Percentiles rank a stretch among this genome's conserved stretches.
Evolutionary conservation across 2,329 filamentous ascomycete species (phyloP).

Genomic region (Saccharata proteae): DNA sequence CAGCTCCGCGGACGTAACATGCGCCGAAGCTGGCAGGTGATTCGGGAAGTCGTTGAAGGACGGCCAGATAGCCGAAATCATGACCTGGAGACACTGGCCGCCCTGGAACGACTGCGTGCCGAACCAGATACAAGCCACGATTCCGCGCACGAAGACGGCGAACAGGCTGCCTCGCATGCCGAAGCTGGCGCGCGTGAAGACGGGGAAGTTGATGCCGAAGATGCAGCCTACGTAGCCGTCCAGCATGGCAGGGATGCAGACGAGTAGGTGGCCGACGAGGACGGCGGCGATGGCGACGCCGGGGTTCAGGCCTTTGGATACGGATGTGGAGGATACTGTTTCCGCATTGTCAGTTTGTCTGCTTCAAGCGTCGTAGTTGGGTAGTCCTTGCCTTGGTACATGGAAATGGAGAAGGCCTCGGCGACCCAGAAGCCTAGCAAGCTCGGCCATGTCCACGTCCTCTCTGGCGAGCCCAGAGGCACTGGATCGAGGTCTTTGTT

Average conservation of each 20-base stretch:
- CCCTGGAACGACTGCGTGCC: constrained; percentile 9
- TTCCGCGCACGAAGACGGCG: constrained; percentile 5
- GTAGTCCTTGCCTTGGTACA: constrained; percentile 10
- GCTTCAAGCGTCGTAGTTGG: neutral
- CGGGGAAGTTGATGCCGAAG: constrained; percentile 11
- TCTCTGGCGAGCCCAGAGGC: constrained; percentile 10
- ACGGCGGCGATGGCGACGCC: constrained; percentile 13
- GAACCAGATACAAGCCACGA: constrained; percentile 6
- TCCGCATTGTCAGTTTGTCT: neutral
- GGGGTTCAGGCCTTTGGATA: constrained; percentile 13
- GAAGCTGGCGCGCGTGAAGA: constrained; percentile 12
- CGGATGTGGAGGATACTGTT: constrained; percentile 11
- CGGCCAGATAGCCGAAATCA: constrained; percentile 12
- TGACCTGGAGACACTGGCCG: constrained; percentile 15
- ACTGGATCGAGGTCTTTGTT: constrained; percentile 12
- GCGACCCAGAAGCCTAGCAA: constrained; percentile 14
- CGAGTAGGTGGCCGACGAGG: constrained; percentile 12
- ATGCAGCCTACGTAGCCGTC: constrained; percentile 5
- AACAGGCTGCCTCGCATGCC: constrained; percentile 9
- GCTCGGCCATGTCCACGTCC: constrained; percentile 14
- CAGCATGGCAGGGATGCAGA: constrained; percentile 11
- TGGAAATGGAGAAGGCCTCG: constrained; percentile 12
- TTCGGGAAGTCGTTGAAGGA: constrained; percentile 8
- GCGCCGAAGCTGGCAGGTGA: constrained; percentile 6
- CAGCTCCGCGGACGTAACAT: constrained; percentile 8